Base-by-base conservation (phyloP, 2,329 filamentous ascomycete genomes). In the Verticillium nonalfalfae region DNA sequence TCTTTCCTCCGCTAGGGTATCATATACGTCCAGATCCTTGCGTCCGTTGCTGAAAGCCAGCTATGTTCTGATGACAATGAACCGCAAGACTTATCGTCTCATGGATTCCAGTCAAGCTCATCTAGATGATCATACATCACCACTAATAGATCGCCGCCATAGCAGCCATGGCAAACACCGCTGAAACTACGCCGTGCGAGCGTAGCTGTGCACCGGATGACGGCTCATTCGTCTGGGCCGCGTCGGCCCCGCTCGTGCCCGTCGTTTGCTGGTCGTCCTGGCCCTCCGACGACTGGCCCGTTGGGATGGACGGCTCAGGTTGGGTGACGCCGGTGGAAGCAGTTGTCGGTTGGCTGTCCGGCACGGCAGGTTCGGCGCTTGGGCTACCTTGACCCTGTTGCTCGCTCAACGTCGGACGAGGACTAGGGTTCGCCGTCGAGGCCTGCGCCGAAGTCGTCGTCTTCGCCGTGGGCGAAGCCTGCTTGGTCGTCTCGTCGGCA, bases 21-120 rank as follows among this genome's bases (percentile, higher is more conserved):
- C 58, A 59, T 59, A 54, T 59, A 54, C 58, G 31, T 58, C 38
- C 57, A 58, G 33, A 45, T 33, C 56, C 26, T n/a, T 56, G n/a
- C 54, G 31, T 56, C 31, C 54, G 26, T 56, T 13, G n/a, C 26
- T 33, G n/a, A 2, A n/a, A 9, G 26, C 34, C 15, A 21, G 21
- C 54, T 35, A 9, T 18, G 21, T 52, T n/a, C 40, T n/a, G 11
- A 55, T 13, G 13, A 55, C 52, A 9, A 56, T 56, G 54, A 50
- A 26, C n/a, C 13, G 54, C 54, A 21, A 14, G 7, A 34, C 15
- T n/a, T 34, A 56, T 56, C 13, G 31, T 35, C 26, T 35, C 54
- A 11, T 34, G 34, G 34, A 56, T 3, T 35, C 54, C 26, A 56
- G 7, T 33, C 54, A 35, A 34, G 31, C 34, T 21, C 33, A 56